phyloP scores from a whole-genome alignment of 805 yeast genomes.

The Barnettozyma vustinii region DNA sequence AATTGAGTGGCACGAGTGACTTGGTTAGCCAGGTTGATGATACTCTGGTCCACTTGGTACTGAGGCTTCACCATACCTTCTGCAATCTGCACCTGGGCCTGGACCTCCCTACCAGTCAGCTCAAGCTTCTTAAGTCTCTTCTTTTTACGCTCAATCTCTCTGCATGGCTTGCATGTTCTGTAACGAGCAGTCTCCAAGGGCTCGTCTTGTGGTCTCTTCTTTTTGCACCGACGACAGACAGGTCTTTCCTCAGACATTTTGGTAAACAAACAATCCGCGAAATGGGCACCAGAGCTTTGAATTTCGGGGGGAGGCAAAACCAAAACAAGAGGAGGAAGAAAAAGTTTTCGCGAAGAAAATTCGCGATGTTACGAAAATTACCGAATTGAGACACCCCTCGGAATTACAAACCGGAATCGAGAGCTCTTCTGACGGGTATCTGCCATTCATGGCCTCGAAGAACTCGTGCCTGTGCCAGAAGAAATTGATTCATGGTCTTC shows the following conservation, averaged over 20 bases:
- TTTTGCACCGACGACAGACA: slow-evolving; percentile 26
- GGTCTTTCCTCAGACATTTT: slow-evolving; percentile 8
- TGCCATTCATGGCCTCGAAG: too few species aligned
- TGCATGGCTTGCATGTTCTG: slow-evolving; percentile 27
- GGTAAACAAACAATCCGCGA: slow-evolving; percentile 2
- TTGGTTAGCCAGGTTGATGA: slow-evolving; percentile 12
- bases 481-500: too few species aligned
- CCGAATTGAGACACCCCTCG: neutral
- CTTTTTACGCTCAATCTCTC: slow-evolving; percentile 17
- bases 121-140: slow-evolving; percentile 8
- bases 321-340: neutral
- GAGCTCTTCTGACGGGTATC: too few species aligned
- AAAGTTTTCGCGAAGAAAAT: slow-evolving; percentile 1
- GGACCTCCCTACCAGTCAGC: slow-evolving; percentile 11
- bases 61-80: slow-evolving; percentile 7
- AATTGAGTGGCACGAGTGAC: slow-evolving; percentile 7
- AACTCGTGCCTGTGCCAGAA: too few species aligned
- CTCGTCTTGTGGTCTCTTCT: slow-evolving; percentile 27
- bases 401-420: neutral
- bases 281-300: neutral
- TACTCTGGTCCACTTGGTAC: slow-evolving; percentile 8
- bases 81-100: slow-evolving; percentile 3
- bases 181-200: slow-evolving; percentile 27
- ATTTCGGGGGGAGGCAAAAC: neutral
- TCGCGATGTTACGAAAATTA: slow-evolving; percentile 3